Conservation (phyloP, 441 rosid species). For the Syzygium syzygioides region DNA sequence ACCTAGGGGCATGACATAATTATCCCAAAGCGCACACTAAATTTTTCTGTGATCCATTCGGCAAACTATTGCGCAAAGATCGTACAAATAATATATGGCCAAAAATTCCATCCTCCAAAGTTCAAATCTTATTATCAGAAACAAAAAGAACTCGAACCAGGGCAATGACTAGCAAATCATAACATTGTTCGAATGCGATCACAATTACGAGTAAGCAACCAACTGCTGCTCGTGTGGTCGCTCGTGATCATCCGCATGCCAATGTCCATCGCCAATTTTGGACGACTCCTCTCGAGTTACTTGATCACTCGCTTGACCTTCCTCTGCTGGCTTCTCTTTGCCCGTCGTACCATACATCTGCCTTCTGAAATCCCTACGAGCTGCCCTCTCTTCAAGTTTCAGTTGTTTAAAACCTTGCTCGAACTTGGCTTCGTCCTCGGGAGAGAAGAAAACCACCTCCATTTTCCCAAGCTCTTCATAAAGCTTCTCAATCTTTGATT, state of each 20-base stretch:
- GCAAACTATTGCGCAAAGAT: neutral
- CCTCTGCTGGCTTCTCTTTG: slow-evolving; percentile 33
- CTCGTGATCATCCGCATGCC: neutral
- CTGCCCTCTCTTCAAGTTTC: slow-evolving; percentile 58
- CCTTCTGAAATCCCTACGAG: slow-evolving; percentile 56
- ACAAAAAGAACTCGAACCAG: neutral
- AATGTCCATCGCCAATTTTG: slow-evolving; percentile 14
- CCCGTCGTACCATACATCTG: slow-evolving; percentile 34
- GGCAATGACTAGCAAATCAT: neutral
- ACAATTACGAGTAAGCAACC: slow-evolving; percentile 27
- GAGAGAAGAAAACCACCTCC: slow-evolving; percentile 69
- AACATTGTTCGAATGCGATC: neutral
- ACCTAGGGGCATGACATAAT: neutral
- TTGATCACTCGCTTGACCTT: slow-evolving; percentile 17
- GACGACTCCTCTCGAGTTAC: slow-evolving; percentile 21
- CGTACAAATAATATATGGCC: neutral
- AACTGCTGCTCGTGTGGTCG: slow-evolving; percentile 17
- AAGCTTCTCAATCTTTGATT: slow-evolving; percentile 80
- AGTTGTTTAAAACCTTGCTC: slow-evolving; percentile 77
- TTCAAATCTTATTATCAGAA: neutral
- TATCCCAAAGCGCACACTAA: neutral
- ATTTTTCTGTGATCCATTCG: neutral
- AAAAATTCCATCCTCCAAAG: neutral
- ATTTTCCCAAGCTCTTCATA: slow-evolving; percentile 79
- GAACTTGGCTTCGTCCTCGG: slow-evolving; percentile 73